Percentiles rank a stretch among this genome's conserved stretches.
Evolutionary conservation across 345 rosid genomes (phyloP).

Genomic region (Salix udensis): DNA sequence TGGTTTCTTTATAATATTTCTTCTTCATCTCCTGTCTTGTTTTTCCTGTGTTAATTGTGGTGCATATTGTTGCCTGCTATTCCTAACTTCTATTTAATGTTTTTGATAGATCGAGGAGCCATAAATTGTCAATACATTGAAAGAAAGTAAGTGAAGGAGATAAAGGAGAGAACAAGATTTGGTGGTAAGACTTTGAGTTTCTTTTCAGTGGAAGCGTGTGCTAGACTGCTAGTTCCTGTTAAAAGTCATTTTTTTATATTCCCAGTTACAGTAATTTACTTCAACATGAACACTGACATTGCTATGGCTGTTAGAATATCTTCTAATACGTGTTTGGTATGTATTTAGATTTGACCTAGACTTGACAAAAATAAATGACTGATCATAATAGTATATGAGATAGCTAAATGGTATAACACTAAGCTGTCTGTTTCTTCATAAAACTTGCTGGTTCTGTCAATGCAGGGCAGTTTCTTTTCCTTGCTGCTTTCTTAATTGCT

Average conservation of each 20-base stretch:
- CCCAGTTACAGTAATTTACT: background rate
- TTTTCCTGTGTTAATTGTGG: background rate
- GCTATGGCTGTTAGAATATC: background rate
- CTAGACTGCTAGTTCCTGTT: background rate
- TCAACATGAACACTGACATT: background rate
- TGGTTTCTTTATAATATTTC: background rate
- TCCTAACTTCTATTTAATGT: background rate
- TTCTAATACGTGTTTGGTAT: background rate
- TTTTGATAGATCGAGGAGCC: slow-evolving; percentile 14
- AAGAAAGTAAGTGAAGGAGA: background rate
- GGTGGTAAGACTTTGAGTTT: slow-evolving; percentile 16
- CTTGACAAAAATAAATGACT: background rate
- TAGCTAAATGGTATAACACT: background rate
- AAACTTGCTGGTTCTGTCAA: background rate
- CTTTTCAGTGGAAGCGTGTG: background rate
- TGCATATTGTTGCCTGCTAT: background rate
- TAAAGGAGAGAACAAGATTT: background rate
- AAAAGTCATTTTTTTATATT: too few relatives aligned
- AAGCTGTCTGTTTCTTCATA: background rate
- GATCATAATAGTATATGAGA: background rate
- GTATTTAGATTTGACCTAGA: background rate
- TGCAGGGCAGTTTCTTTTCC: background rate
- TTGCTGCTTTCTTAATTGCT: background rate
- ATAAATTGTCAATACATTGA: background rate
- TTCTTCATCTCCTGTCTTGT: background rate